Base-by-base conservation (phyloP, 495 filamentous ascomycete species). In the Daldinia decipiens region DNA sequence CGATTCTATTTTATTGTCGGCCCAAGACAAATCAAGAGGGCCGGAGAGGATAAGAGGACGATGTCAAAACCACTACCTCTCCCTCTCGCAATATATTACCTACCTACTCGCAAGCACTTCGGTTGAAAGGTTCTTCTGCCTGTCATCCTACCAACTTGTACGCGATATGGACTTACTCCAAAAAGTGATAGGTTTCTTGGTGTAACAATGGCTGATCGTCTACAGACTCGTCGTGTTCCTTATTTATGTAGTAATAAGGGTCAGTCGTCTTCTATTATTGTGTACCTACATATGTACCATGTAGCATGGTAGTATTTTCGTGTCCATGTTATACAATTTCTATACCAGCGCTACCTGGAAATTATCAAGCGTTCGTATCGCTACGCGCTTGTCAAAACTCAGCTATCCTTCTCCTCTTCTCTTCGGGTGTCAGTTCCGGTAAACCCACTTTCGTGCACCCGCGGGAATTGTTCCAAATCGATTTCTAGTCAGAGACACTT, bases 1-100 rank as follows among this genome's bases (percentile, higher is more conserved):
- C 57, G 52, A 58, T 65, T 43, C 38, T 51, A 40, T 7, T 12
- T 31, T 31, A 31, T 31, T 31, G 0, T 31, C 29, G 29, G 29
- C 29, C 29, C 29, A 31, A 7, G 29, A 4, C 29, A 31, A 31
- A 31, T 31, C 29, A 31, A 31, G 29, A 31, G 29, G 2, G 6
- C 5, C 5, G 29, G 29, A 31, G 54, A 15, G 27, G 50, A 26
- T 43, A 67, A 50, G 51, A 51, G 7, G 12, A 53, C 50, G 47
- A 56, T 39, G 19, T 27, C 29, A 57, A 36, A 34, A 21, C 8
- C 2, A 47, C 19, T 5, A 24, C 32, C 32, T 34, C 17, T 47
- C 17, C 8, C 19, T 40, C 51, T 69, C 70, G 65, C 70, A 66
- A 68, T 68, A 5, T 65, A 65, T 59, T 69, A 55, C 70, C 61